phyloP scores from a whole-genome alignment of 129 eudicot species.

The Helianthus annuus region HanXRQr2.0-SUNRISE NC_035448.2:189512577-189513076 shows the following conservation, averaged over 20 bases:
- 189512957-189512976: conserved; percentile 31
- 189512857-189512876: conserved; percentile 9
- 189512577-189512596: too few relatives aligned
- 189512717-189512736: too few relatives aligned
- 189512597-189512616: too few relatives aligned
- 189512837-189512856: conserved; percentile 3
- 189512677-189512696: too few relatives aligned
- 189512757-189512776: too few relatives aligned
- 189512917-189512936: conserved; percentile 33
- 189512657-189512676: too few relatives aligned
- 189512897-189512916: conserved; percentile 25
- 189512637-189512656: too few relatives aligned
- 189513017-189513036: conserved; percentile 13
- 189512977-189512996: conserved; percentile 22
- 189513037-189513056: conserved; percentile 17
- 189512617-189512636: too few relatives aligned
- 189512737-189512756: too few relatives aligned
- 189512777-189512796: too few relatives aligned
- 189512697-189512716: too few relatives aligned
- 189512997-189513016: conserved; percentile 36
- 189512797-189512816: too few relatives aligned
- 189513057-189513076: conserved; percentile 13
- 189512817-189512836: background rate
- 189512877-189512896: conserved; percentile 19
- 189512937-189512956: conserved; percentile 38